A percentile compares a stretch with the other conserved stretches of the same genome.
These are phyloP conservation scores for Venturia pyrina DNA, from an alignment of 2,329 filamentous ascomycete species.

Conservation along the genomic window DNA sequence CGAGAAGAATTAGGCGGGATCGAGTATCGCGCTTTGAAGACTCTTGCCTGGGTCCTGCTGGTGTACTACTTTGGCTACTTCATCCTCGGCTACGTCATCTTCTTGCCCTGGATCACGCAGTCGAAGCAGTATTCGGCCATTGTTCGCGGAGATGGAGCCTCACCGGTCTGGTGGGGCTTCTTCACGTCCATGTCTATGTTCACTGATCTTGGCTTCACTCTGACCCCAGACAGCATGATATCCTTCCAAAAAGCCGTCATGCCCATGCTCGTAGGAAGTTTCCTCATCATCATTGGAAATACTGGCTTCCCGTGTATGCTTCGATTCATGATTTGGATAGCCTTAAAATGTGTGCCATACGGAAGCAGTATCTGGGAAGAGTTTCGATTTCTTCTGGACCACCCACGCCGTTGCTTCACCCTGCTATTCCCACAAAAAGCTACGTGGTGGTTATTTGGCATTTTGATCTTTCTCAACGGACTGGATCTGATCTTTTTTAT, in stretches of 20 bases:
- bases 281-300: slow-evolving; percentile 89
- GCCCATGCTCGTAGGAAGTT: slow-evolving; percentile 66
- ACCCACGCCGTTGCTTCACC: slow-evolving; percentile 92
- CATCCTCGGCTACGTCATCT: slow-evolving; percentile 59
- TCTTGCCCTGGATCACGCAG: slow-evolving; percentile 72
- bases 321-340: slow-evolving; percentile 80
- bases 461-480: slow-evolving; percentile 71
- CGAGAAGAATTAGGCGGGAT: slow-evolving; percentile 92
- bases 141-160: slow-evolving; percentile 52
- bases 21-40: slow-evolving; percentile 87
- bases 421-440: slow-evolving; percentile 81
- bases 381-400: slow-evolving; percentile 79
- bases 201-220: slow-evolving; percentile 87
- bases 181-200: slow-evolving; percentile 84
- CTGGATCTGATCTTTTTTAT: slow-evolving; percentile 87
- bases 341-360: slow-evolving; percentile 55
- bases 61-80: slow-evolving; percentile 79
- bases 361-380: slow-evolving; percentile 77
- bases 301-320: slow-evolving; percentile 94
- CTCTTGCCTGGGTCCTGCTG: slow-evolving; percentile 62
- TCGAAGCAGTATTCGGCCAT: slow-evolving; percentile 52
- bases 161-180: slow-evolving; percentile 79
- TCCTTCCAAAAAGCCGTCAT: slow-evolving; percentile 73
- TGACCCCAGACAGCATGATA: slow-evolving; percentile 89
- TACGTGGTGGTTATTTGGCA: slow-evolving; percentile 92